phyloP scores from a whole-genome alignment of 1,284 basidiomycete genomes.

The Crocinoboletus sp. region DNA sequence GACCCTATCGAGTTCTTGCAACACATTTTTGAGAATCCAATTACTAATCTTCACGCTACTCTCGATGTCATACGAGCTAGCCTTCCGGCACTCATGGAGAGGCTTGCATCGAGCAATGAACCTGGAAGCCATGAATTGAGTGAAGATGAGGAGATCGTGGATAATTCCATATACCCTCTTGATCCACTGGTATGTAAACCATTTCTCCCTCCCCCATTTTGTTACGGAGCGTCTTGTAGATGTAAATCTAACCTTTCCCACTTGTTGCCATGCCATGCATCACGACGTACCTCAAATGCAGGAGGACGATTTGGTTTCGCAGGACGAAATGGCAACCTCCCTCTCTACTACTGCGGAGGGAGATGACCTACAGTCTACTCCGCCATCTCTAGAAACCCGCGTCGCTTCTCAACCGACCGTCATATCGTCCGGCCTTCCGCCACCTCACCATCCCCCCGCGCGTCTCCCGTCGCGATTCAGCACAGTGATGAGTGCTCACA shows the following conservation, averaged over 20 bases:
- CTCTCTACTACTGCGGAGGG: background rate
- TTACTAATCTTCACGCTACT: constrained; percentile 29
- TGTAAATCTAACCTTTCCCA: constrained; percentile 31
- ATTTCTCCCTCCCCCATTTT: constrained; percentile 18
- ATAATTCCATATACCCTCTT: constrained; percentile 12
- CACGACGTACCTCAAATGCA: constrained; percentile 10
- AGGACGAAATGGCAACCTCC: constrained; percentile 3
- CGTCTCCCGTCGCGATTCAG: constrained; percentile 26
- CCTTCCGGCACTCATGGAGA: constrained; percentile 29
- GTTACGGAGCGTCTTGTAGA: constrained; percentile 28
- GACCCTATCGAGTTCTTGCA: constrained; percentile 28
- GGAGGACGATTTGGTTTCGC: constrained; percentile 13
- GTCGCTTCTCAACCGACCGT: background rate
- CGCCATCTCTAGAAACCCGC: constrained; percentile 9
- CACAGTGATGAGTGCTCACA: constrained; percentile 21
- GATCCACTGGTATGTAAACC: constrained; percentile 23
- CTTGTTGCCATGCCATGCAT: constrained; percentile 13
- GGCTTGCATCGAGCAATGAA: constrained; percentile 12
- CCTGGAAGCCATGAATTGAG: background rate
- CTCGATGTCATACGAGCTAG: constrained; percentile 32
- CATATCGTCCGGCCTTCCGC: background rate
- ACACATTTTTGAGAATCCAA: constrained; percentile 27
- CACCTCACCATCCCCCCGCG: constrained; percentile 4
- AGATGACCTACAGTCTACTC: constrained; percentile 1
- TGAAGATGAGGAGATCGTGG: constrained; percentile 15